Conservation (phyloP, 805 yeast genomes). For the Yarrowia deformans region DNA sequence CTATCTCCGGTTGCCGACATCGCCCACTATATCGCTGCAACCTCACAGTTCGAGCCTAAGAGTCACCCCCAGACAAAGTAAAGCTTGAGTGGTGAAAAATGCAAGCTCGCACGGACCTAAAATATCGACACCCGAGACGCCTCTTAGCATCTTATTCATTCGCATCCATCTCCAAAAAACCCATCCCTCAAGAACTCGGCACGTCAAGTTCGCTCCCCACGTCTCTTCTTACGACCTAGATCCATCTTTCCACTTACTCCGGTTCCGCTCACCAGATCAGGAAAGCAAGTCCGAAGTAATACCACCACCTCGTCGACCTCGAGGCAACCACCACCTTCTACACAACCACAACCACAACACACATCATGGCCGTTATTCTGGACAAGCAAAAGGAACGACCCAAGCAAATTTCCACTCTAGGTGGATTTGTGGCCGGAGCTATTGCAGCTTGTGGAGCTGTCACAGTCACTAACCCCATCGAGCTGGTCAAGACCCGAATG, state of each 20-base stretch:
- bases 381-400: conserved; percentile 2
- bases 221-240: background rate
- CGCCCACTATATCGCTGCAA: conserved; percentile 8
- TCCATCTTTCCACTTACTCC: background rate
- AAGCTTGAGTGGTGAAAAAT: conserved; percentile 32
- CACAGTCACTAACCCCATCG: conserved; percentile 95
- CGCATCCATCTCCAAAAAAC: background rate
- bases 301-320: conserved; percentile 9
- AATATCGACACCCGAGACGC: conserved; percentile 31
- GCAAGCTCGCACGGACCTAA: conserved; percentile 34
- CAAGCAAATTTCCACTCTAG: conserved; percentile 49
- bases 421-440: conserved; percentile 91
- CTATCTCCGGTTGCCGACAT: conserved; percentile 32
- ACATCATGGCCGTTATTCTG: conserved; percentile 16
- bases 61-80: conserved; percentile 34
- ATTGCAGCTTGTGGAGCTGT: conserved; percentile 98
- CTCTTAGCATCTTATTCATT: conserved; percentile 6
- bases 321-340: background rate
- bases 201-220: background rate
- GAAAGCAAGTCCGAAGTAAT: conserved; percentile 24
- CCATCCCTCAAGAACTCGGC: background rate
- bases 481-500: conserved; percentile 92
- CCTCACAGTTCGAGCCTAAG: conserved; percentile 14
- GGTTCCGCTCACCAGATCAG: conserved; percentile 17
- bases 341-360: conserved; percentile 4